Conservation (phyloP, 106 monocot species). For the Chionographis japonica region DNA sequence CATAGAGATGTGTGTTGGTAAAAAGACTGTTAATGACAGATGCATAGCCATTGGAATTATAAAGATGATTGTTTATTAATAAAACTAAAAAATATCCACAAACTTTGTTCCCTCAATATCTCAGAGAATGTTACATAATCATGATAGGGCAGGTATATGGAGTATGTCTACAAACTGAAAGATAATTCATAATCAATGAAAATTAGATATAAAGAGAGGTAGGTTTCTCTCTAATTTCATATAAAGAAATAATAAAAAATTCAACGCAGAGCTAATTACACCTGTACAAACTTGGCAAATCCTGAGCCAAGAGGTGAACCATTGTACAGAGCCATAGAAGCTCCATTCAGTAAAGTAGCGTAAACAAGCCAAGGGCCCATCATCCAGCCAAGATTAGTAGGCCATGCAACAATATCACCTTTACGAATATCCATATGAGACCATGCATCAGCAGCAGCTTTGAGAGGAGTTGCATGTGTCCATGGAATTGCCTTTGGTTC, state of each 20-base stretch:
- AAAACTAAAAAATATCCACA: no score
- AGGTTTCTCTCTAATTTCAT: no score
- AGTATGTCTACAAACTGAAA: background rate
- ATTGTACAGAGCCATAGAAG: constrained; percentile 91
- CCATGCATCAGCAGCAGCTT: constrained; percentile 98
- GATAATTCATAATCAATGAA: background rate
- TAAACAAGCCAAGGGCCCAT: constrained; percentile 99
- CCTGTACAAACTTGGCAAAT: constrained; percentile 97
- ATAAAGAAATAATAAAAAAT: background rate
- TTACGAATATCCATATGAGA: constrained; percentile 79
- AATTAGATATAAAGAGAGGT: no score
- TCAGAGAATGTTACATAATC: background rate
- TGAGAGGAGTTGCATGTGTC: constrained; percentile 87
- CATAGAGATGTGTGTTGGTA: no score
- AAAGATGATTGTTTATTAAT: no score
- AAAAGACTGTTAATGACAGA: no score
- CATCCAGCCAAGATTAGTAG: constrained; percentile 99
- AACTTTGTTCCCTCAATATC: no score
- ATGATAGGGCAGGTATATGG: background rate
- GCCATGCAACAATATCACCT: constrained; percentile 97
- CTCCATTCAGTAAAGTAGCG: constrained; percentile 87
- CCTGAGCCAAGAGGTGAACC: constrained; percentile 74
- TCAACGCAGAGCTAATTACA: constrained; percentile 3
- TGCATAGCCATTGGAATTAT: no score
- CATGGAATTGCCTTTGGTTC: constrained; percentile 98